phyloP scores from a whole-genome alignment of 2,329 filamentous ascomycete species.

The Tetracladium maxilliforme region DNA sequence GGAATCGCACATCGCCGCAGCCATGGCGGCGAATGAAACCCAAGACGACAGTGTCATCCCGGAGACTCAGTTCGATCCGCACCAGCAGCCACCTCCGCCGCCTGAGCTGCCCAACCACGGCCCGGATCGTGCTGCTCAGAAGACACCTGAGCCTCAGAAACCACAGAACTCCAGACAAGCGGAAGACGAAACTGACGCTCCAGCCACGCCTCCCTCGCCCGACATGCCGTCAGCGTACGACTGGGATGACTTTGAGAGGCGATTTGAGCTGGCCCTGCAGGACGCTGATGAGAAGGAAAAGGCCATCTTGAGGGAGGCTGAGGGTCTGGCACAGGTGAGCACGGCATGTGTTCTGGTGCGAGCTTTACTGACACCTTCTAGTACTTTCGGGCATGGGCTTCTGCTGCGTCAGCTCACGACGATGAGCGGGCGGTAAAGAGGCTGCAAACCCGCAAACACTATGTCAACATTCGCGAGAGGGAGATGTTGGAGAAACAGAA shows the following conservation, averaged over 20 bases:
- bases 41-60: too few relatives aligned
- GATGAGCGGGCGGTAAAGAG: slow-evolving; percentile 64
- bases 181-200: not conserved
- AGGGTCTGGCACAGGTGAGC: slow-evolving; percentile 47
- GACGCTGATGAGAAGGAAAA: slow-evolving; percentile 49
- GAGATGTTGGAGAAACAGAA: slow-evolving; percentile 59
- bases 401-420: slow-evolving; percentile 57
- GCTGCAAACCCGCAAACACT: slow-evolving; percentile 63
- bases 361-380: slow-evolving; percentile 18
- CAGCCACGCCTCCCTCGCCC: slow-evolving; percentile 21
- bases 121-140: not conserved
- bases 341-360: not conserved
- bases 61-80: too few relatives aligned
- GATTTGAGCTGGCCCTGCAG: slow-evolving; percentile 51
- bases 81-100: not conserved
- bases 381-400: slow-evolving; percentile 72
- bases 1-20: too few relatives aligned
- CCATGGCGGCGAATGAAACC: too few relatives aligned
- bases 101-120: not conserved
- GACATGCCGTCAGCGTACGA: slow-evolving; percentile 43
- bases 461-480: slow-evolving; percentile 61
- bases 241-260: slow-evolving; percentile 62
- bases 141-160: not conserved
- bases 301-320: slow-evolving; percentile 51
- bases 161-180: not conserved